Percentiles rank a stretch among this genome's conserved stretches.
Conservation (phyloP, 441 rosid genomes). For the Omphalea diandra region DNA sequence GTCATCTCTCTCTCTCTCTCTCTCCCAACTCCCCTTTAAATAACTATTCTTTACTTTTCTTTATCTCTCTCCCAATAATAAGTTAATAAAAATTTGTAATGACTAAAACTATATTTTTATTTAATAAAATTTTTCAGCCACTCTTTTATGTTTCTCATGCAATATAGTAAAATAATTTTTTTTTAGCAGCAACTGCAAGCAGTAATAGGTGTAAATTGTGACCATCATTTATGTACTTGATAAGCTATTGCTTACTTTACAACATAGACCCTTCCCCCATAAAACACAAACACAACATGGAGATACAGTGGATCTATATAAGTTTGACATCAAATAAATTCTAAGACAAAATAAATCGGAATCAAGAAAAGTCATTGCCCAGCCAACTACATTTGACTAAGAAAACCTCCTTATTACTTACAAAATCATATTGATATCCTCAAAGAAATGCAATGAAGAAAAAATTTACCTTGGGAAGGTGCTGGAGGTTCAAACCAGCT, state of each 20-base stretch:
- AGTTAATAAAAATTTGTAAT: too few relatives aligned
- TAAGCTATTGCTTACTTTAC: background rate
- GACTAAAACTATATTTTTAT: too few relatives aligned
- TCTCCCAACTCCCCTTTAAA: too few relatives aligned
- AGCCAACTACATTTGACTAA: background rate
- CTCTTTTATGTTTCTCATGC: background rate
- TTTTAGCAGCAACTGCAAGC: background rate
- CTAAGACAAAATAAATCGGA: background rate
- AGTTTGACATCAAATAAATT: background rate
- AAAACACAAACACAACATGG: background rate
- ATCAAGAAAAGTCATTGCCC: background rate
- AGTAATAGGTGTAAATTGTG: background rate
- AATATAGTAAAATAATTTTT: background rate
- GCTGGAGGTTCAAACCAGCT: slow-evolving; percentile 81
- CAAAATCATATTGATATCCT: background rate
- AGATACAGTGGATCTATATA: background rate
- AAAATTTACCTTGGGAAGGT: slow-evolving; percentile 65
- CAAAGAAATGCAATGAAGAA: background rate
- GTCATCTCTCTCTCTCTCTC: too few relatives aligned
- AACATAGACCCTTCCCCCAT: background rate
- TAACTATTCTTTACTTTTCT: too few relatives aligned
- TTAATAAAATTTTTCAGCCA: background rate
- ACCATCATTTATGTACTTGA: background rate
- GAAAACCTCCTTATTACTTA: slow-evolving; percentile 15
- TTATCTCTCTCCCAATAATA: background rate